A percentile compares a stretch with the other conserved stretches of the same genome.
Conservation (phyloP, 257 asterid species). For the Perilla frutescens region DNA sequence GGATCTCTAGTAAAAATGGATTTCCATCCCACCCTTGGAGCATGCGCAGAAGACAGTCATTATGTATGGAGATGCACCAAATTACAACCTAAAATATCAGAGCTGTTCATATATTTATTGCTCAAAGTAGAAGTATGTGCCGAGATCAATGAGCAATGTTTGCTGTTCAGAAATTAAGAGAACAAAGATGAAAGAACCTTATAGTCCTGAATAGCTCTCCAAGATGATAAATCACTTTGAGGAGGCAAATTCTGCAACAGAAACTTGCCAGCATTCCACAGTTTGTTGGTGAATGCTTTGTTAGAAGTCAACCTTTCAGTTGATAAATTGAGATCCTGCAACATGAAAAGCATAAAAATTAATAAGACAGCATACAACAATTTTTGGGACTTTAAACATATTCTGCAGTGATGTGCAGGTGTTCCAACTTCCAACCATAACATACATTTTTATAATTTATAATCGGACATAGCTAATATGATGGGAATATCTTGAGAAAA, state of each 20-base stretch:
- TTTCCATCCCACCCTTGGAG: not conserved
- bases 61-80: not conserved
- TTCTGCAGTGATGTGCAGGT: slow-evolving; percentile 10
- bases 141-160: slow-evolving; percentile 18
- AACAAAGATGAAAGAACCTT: slow-evolving; percentile 66
- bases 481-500: slow-evolving; percentile 27
- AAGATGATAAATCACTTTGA: slow-evolving; percentile 71
- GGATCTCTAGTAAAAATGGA: not conserved
- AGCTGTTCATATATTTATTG: slow-evolving; percentile 2
- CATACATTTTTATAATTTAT: slow-evolving; percentile 10
- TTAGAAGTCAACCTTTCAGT: slow-evolving; percentile 82
- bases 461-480: slow-evolving; percentile 5
- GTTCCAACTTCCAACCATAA: slow-evolving; percentile 26
- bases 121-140: slow-evolving; percentile 21
- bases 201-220: slow-evolving; percentile 62
- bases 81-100: slow-evolving; percentile 4
- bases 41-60: not conserved
- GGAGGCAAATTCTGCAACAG: slow-evolving; percentile 86
- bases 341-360: slow-evolving; percentile 29
- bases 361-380: slow-evolving; percentile 14
- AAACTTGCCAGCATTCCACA: slow-evolving; percentile 99
- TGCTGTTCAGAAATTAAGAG: slow-evolving; percentile 24
- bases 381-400: slow-evolving; percentile 8
- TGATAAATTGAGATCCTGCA: slow-evolving; percentile 90
- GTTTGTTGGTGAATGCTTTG: slow-evolving; percentile 96